Percentiles rank a stretch among this genome's conserved stretches.
Evolutionary conservation across 2,329 filamentous ascomycete genomes (phyloP).

Genomic region (Diaporthe aspalathi): DNA sequence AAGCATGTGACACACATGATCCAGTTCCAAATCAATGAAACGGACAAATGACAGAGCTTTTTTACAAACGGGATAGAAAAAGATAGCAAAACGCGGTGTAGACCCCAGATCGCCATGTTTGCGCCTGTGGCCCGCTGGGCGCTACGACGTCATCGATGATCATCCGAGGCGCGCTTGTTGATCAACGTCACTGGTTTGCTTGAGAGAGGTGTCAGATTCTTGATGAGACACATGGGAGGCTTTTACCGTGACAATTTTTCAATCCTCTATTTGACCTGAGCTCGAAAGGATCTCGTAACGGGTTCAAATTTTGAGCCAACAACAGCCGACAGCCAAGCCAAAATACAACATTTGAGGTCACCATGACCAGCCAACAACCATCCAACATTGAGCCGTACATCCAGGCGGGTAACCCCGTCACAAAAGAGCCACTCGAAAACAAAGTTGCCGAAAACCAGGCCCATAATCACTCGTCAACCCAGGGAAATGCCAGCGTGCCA

Average conservation of each 20-base stretch:
- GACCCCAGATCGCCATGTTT: conserved; percentile 5
- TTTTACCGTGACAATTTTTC: not conserved
- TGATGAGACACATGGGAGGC: not conserved
- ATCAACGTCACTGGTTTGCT: conserved; percentile 22
- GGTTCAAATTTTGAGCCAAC: not conserved
- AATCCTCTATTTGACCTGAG: not conserved
- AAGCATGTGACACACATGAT: not conserved
- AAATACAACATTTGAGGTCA: not conserved
- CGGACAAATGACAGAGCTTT: not conserved
- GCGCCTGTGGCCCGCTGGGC: conserved; percentile 18
- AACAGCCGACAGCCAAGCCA: not conserved
- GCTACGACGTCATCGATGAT: conserved; percentile 38
- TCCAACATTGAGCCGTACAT: conserved; percentile 39
- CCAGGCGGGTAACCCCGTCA: conserved; percentile 36
- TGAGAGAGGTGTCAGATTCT: not conserved
- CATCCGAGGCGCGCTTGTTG: not conserved
- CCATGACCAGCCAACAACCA: conserved; percentile 36
- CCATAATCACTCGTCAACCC: not conserved
- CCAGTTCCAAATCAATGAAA: not conserved
- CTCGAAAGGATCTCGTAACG: not conserved
- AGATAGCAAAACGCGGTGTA: conserved; percentile 1
- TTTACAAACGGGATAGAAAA: not conserved
- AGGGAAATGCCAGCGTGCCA: not conserved
- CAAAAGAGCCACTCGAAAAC: conserved; percentile 32
- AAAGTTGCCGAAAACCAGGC: conserved; percentile 7